Base-by-base conservation (phyloP, 106 monocot genomes). In the Dioscorea zingiberensis region DNA sequence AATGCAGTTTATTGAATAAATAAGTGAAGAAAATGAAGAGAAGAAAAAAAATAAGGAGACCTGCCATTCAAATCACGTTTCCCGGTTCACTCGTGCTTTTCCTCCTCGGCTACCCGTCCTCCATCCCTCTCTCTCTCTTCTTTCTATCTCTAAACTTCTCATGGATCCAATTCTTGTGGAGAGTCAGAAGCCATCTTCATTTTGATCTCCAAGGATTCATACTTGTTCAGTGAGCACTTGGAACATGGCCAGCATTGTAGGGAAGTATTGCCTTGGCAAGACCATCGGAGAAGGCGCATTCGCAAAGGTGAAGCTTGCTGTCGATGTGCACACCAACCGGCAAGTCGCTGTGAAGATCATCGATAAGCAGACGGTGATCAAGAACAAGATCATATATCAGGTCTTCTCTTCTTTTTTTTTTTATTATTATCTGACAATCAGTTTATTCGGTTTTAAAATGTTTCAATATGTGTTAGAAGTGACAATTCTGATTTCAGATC, bases 281-380 rank as follows among this genome's bases (percentile, higher is more conserved):
- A 80, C 74, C 6, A 83, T 90, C n/a, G 85, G 90, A 0, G 83
- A 77, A 44, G 90, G 90, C 18, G 77, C 60, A 25, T 90, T 85
- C 46, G 82, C 90, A 2, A 90, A 90, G 79, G 90, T 90, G 28
- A 85, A 77, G 82, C 28, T 90, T 21, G 85, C 82, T 15, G 71
- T 85, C 22, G 47, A 85, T 74, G 21, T 19, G 8, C 74, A 90
- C 53, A 83, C 79, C 3, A 71, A 62, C 18, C 53, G 69, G 63
- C 66, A 29, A 25, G 85, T 85, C 28, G 85, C 90, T 22, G 63
- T 90, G 22, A 90, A 90, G 75, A 71, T 90, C 73, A 80, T 90
- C 58, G 85, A 90, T 60, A 90, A 90, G 80, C 72, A 64, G 38
- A 77, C 70, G 81, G 77, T 85, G 30, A 1, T 74, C 30, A 28